Percentiles rank a stretch among this genome's conserved stretches.
These are phyloP conservation scores for Croton laevigatus DNA, from an alignment of 441 rosid genomes.

Conservation along the genomic window DNA sequence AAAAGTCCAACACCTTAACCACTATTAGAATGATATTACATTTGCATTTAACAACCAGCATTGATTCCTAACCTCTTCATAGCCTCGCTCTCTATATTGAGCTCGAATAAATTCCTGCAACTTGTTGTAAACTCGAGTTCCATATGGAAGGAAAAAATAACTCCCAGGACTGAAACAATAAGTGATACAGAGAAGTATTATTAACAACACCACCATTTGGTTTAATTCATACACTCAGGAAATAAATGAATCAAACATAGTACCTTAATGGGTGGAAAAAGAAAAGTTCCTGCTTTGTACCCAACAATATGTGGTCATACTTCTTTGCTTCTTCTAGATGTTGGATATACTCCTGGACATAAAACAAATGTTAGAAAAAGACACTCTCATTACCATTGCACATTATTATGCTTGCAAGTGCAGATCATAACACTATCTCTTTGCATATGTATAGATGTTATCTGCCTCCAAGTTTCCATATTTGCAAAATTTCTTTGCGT, in stretches of 20 bases:
- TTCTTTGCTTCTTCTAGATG: conserved; percentile 86
- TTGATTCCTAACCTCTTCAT: conserved; percentile 63
- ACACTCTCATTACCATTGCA: background rate
- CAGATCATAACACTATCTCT: background rate
- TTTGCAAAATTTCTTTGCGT: background rate
- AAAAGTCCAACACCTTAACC: conserved; percentile 21
- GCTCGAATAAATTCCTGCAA: conserved; percentile 68
- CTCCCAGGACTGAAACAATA: conserved; percentile 85
- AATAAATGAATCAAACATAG: background rate
- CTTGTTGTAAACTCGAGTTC: conserved; percentile 88
- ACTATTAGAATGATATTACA: conserved; percentile 13
- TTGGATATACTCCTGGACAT: conserved; percentile 63
- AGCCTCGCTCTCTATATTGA: conserved; percentile 84
- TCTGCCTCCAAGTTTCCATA: background rate
- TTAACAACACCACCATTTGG: conserved; percentile 1
- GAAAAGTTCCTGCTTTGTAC: conserved; percentile 92
- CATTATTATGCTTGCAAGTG: background rate
- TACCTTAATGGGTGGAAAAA: conserved; percentile 88
- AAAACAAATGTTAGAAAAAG: conserved; percentile 12
- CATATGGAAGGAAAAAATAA: conserved; percentile 95
- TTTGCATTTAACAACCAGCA: conserved; percentile 19
- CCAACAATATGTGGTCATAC: conserved; percentile 88
- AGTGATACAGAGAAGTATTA: conserved; percentile 20
- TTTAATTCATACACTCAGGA: conserved; percentile 8
- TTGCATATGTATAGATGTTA: background rate